These are phyloP conservation scores for Colletotrichum tropicicola DNA, from an alignment of 2,329 filamentous ascomycete species.

Conservation along the genomic window DNA sequence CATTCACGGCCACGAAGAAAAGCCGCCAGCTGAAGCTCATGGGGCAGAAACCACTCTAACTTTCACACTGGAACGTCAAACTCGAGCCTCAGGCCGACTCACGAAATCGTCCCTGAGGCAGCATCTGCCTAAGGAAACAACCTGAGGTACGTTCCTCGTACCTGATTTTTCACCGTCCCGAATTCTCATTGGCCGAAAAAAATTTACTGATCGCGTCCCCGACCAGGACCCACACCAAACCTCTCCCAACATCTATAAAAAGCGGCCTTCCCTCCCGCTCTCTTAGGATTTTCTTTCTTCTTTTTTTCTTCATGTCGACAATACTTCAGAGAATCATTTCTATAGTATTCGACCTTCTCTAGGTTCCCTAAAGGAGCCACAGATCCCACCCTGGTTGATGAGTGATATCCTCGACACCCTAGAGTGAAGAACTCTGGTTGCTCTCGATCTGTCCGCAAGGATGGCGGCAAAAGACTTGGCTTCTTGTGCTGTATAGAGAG, in stretches of 20 bases:
- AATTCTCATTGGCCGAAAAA: constrained; percentile 8
- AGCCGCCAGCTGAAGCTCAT: too few relatives aligned
- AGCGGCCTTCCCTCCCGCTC: neutral
- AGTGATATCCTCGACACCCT: constrained; percentile 86
- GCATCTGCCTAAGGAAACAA: neutral
- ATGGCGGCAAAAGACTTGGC: constrained; percentile 60
- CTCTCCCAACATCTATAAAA: neutral
- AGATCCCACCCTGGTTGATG: constrained; percentile 97
- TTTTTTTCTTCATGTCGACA: constrained; percentile 31
- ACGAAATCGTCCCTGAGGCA: too few relatives aligned
- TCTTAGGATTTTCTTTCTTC: constrained; percentile 21
- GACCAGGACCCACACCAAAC: neutral
- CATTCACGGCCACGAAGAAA: too few relatives aligned
- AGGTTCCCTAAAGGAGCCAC: constrained; percentile 92
- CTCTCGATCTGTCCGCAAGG: constrained; percentile 70
- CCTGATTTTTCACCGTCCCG: neutral
- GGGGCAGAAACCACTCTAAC: too few relatives aligned
- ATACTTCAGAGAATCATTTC: constrained; percentile 83
- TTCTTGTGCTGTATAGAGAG: constrained; percentile 75
- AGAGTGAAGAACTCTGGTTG: constrained; percentile 79
- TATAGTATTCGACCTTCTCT: constrained; percentile 96
- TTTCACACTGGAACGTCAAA: too few relatives aligned
- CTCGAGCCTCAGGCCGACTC: too few relatives aligned
- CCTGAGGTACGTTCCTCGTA: neutral
- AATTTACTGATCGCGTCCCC: constrained; percentile 9